Evolutionary conservation across 495 filamentous ascomycete genomes (phyloP).

Genomic region (Neurospora sp.): DNA sequence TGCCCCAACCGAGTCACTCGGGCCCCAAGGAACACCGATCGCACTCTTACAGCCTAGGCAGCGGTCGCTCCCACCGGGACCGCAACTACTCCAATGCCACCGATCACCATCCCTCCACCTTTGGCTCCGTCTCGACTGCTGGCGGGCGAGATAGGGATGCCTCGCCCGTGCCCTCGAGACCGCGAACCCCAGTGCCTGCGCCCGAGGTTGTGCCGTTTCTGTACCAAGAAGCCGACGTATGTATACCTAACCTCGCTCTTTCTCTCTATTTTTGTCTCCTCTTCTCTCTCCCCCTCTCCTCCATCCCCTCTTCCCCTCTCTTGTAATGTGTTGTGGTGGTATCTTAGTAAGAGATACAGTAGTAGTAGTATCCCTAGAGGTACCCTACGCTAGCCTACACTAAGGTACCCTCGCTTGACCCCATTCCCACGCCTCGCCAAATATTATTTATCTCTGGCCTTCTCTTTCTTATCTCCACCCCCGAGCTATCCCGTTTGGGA

Average conservation of each 20-base stretch:
- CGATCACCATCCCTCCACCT: slow-evolving; percentile 21
- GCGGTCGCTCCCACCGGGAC: slow-evolving; percentile 47
- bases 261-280: slow-evolving; percentile 2
- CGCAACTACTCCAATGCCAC: slow-evolving; percentile 69
- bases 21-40: slow-evolving; percentile 36
- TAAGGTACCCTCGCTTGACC: background rate
- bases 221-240: slow-evolving; percentile 78
- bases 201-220: slow-evolving; percentile 94
- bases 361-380: background rate
- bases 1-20: slow-evolving; percentile 33
- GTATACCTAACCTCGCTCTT: slow-evolving; percentile 21
- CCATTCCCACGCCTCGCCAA: background rate
- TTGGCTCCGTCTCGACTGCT: background rate
- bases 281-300: background rate
- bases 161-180: slow-evolving; percentile 61
- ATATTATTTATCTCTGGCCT: background rate
- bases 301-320: background rate
- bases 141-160: slow-evolving; percentile 37
- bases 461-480: background rate
- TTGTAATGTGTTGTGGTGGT: background rate
- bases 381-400: background rate
- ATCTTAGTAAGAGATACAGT: background rate
- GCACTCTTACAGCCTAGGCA: slow-evolving; percentile 44
- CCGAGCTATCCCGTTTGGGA: background rate
- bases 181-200: slow-evolving; percentile 75